Conservation (phyloP, 306 rosid species). For the Leucaena leucocephala region DNA sequence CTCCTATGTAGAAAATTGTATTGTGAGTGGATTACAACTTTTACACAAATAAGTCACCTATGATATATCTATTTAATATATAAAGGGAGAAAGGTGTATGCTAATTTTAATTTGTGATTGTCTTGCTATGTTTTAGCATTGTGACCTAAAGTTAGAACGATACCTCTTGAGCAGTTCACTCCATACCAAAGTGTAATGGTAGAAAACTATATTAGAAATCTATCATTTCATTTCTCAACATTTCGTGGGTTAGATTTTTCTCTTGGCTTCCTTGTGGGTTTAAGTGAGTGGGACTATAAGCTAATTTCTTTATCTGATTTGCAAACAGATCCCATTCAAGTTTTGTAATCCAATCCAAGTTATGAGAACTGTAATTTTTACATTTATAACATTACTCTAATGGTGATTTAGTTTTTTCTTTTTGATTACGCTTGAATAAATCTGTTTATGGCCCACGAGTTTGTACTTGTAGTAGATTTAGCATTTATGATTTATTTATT, state of each 20-base stretch:
- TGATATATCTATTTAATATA: not conserved
- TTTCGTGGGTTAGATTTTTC: not conserved
- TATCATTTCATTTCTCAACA: not conserved
- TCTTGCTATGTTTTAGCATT: not conserved
- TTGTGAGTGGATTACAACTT: not conserved
- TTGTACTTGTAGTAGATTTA: conserved; percentile 2
- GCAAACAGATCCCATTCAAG: not conserved
- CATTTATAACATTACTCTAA: not conserved
- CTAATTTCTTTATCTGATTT: not conserved
- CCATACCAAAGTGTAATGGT: not conserved
- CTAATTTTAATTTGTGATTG: not conserved
- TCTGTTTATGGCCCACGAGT: not conserved
- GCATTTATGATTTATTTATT: conserved; percentile 17
- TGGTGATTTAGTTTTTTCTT: not conserved
- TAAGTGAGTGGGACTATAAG: not conserved
- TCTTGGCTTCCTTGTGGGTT: not conserved
- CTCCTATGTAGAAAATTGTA: not conserved
- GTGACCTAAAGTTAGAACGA: not conserved
- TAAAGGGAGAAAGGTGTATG: not conserved
- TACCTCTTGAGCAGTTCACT: not conserved
- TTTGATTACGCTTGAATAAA: not conserved
- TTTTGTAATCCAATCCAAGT: not conserved
- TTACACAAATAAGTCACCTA: not conserved
- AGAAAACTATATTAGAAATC: not conserved
- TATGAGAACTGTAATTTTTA: not conserved